Percentiles rank a stretch among this genome's conserved stretches.
Evolutionary conservation across 768 basidiomycete genomes (phyloP).

Genomic region (Lyophyllum semitale): DNA sequence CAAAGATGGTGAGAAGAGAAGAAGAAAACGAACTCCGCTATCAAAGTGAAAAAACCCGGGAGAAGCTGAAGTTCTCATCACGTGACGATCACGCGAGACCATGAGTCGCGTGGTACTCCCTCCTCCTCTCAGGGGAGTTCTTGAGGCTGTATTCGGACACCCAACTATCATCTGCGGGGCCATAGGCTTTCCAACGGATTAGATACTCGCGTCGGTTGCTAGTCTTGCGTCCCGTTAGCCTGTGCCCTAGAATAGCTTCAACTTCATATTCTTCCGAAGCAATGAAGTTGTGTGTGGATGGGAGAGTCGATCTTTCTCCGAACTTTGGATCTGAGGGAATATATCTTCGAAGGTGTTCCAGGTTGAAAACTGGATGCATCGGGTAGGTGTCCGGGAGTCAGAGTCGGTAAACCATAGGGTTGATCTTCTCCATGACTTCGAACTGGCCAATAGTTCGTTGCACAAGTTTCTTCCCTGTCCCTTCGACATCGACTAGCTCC

Average conservation of each 20-base stretch:
- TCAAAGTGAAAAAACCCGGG: too few species aligned
- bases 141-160: too few species aligned
- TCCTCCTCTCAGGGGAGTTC: not conserved
- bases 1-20: too few species aligned
- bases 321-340: not conserved
- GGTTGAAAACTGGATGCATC: too few species aligned
- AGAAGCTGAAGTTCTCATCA: not conserved
- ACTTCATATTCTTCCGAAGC: not conserved
- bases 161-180: not conserved
- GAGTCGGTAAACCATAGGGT: conserved; percentile 23
- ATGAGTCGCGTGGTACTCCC: not conserved
- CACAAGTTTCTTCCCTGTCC: too few species aligned
- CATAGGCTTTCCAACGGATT: too few species aligned
- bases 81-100: not conserved
- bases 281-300: not conserved
- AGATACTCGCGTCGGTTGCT: too few species aligned
- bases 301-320: not conserved
- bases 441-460: too few species aligned
- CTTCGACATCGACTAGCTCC: too few species aligned
- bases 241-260: not conserved
- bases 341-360: not conserved
- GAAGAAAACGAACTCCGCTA: too few species aligned
- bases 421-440: conserved; percentile 9
- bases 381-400: conserved; percentile 23
- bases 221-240: too few species aligned